Evolutionary conservation across 164 flowering plant species (phyloP), one percentile per base, ranked within the genome.

Genomic region (Magnolia changhungtana): DNA sequence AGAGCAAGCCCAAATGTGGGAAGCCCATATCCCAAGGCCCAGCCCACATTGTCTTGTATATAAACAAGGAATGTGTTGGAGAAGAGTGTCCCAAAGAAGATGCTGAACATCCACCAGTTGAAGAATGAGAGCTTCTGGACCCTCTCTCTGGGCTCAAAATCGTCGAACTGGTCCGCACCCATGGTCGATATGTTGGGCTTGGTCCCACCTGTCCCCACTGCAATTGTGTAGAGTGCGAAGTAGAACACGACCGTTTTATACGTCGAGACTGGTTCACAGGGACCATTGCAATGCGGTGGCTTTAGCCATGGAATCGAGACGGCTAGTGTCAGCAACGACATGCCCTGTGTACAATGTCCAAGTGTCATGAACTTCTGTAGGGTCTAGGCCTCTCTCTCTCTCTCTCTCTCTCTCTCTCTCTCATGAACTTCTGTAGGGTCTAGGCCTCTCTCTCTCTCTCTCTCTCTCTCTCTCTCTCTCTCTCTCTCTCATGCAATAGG

Each of bases 81-180:
- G 16, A 83, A 78, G 63, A 83, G 80, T 11, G 81, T 83, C 3
- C 81, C 84, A 61, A 82, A 74, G 77, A 82, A 79, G 63, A 82
- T 77, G 49, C 83, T 78, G 31, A 79, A 82, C 82, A 82, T 80
- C 84, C 82, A 82, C 84, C 84, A 82, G 77, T 82, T 82, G 75
- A 83, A 83, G 78, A 81, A 81, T 50, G 83, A 81, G 10, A 81
- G 75, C 75, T 81, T 81, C 13, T 75, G 81, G 37, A 2, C 51
- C 65, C 72, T 70, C 65, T 82, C 84, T 23, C 65, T 76, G 6
- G 84, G 81, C 23, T 82, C 81, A 13, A 73, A 79, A 5, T 82
- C 80, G 52, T 78, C 80, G 21, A 78, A 78, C 71, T 78, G 80
- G 71, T 78, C 80, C 0, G 80, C 80, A 2, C 83, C 83, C 58